A percentile compares a stretch with the other conserved stretches of the same genome.
phyloP scores from a whole-genome alignment of 139 green algal genomes.

The Tetradesmus lagerheimii region DNA sequence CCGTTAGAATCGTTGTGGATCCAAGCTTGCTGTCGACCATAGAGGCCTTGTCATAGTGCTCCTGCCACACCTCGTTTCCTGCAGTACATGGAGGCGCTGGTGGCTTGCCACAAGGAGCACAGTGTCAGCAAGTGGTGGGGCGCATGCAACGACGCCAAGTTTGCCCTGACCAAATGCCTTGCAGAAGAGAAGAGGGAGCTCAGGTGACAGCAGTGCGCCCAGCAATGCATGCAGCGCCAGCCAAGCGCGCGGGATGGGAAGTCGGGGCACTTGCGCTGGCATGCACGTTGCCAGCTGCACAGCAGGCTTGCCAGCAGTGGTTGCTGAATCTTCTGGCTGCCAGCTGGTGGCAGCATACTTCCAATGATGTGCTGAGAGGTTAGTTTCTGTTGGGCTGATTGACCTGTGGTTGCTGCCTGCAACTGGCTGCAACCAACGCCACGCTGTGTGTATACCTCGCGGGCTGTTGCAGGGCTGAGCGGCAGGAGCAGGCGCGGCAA shows the following conservation, averaged over 20 bases:
- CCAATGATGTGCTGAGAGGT: too few species aligned
- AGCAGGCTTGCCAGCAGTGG: background rate
- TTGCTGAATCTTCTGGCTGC: background rate
- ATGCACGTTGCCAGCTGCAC: too few species aligned
- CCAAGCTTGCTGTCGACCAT: too few species aligned
- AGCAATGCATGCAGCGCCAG: background rate
- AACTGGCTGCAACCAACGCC: background rate
- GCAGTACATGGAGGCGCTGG: constrained; percentile 81
- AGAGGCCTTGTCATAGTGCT: too few species aligned
- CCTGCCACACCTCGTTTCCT: background rate
- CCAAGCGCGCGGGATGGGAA: too few species aligned
- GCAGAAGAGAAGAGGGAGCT: constrained; percentile 82
- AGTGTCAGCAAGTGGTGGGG: constrained; percentile 76
- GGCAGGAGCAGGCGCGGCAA: constrained; percentile 31
- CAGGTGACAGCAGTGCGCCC: constrained; percentile 38
- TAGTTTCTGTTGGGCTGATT: background rate
- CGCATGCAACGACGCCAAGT: constrained; percentile 79
- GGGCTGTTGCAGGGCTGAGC: constrained; percentile 41
- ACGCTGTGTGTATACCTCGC: background rate
- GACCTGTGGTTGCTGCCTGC: background rate
- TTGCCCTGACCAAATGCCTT: constrained; percentile 78
- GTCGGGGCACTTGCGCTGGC: too few species aligned
- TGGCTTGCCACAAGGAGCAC: constrained; percentile 77
- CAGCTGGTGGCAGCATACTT: background rate
- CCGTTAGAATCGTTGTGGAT: too few species aligned